Conservation (phyloP, 2,329 filamentous ascomycete species). For the Setomelanomma holmii region DNA sequence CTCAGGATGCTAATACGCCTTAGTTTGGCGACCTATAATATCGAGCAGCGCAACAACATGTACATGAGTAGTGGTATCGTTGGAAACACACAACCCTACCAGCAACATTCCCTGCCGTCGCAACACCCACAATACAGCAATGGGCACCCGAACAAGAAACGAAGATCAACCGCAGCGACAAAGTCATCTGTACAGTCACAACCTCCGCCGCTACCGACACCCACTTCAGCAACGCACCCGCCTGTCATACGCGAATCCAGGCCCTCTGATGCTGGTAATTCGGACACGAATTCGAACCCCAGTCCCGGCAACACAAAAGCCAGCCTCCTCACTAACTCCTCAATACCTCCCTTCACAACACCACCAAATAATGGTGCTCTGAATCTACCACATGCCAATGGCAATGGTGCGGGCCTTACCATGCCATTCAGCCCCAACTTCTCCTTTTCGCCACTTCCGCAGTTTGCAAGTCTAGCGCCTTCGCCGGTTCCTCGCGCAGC, state of each 20-base stretch:
- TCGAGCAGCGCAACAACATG: constrained; percentile 48
- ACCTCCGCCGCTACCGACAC: constrained; percentile 36
- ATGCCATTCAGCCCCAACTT: constrained; percentile 54
- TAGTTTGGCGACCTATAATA: constrained; percentile 44
- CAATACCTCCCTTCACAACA: constrained; percentile 37
- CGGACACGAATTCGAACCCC: constrained; percentile 27
- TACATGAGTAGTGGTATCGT: constrained; percentile 43
- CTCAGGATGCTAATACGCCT: constrained; percentile 19
- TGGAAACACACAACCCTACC: constrained; percentile 32
- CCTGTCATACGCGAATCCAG: constrained; percentile 22
- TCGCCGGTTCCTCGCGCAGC: constrained; percentile 36
- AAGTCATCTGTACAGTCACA: constrained; percentile 29
- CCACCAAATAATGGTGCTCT: constrained; percentile 27
- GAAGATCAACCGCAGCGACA: constrained; percentile 40
- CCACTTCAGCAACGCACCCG: constrained; percentile 40
- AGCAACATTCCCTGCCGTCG: constrained; percentile 32
- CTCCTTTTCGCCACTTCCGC: constrained; percentile 43
- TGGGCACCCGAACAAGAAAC: constrained; percentile 44
- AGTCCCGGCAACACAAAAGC: constrained; percentile 30
- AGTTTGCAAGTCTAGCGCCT: constrained; percentile 41
- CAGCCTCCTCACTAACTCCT: constrained; percentile 26
- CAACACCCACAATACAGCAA: constrained; percentile 36
- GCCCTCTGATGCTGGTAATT: constrained; percentile 31
- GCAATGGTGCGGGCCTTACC: constrained; percentile 29
- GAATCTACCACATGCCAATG: constrained; percentile 24